Conservation (phyloP, 2,329 filamentous ascomycete genomes). For the Colletotrichum sp. region DNA sequence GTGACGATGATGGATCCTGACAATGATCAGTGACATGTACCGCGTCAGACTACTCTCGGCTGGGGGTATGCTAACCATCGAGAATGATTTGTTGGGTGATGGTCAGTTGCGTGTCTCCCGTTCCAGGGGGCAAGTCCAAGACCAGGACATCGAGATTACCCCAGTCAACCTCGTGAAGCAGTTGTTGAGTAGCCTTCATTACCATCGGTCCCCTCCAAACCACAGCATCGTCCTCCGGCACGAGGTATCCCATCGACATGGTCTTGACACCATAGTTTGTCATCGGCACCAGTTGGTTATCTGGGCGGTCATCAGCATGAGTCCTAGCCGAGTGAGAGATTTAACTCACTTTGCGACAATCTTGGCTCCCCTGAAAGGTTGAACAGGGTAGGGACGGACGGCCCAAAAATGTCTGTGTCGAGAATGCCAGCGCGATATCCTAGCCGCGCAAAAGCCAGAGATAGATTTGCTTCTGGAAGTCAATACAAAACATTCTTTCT, state of each 20-base stretch:
- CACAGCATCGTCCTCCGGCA: slow-evolving; percentile 79
- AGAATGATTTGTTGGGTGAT: slow-evolving; percentile 94
- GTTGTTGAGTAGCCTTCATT: slow-evolving; percentile 94
- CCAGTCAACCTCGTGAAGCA: slow-evolving; percentile 96
- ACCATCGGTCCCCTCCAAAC: slow-evolving; percentile 98
- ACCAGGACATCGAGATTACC: slow-evolving; percentile 86
- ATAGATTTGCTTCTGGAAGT: slow-evolving; percentile 68
- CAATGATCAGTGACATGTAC: background rate
- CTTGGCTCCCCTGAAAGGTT: slow-evolving; percentile 81
- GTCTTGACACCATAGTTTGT: slow-evolving; percentile 96
- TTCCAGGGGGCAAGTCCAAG: slow-evolving; percentile 90
- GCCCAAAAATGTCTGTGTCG: slow-evolving; percentile 96
- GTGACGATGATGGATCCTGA: slow-evolving; percentile 83
- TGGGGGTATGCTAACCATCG: slow-evolving; percentile 62
- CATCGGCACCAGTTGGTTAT: slow-evolving; percentile 83
- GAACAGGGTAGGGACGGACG: slow-evolving; percentile 89
- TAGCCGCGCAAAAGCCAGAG: slow-evolving; percentile 81
- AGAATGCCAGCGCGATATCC: slow-evolving; percentile 87
- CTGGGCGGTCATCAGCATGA: slow-evolving; percentile 38
- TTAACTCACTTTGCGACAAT: slow-evolving; percentile 67
- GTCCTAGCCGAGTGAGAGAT: background rate
- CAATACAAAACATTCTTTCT: background rate
- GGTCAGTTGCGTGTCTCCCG: slow-evolving; percentile 95
- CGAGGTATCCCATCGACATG: slow-evolving; percentile 98
- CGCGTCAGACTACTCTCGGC: background rate